Evolutionary conservation across 2,329 filamentous ascomycete genomes (phyloP).

Genomic region (Westerdykella aurantiaca): DNA sequence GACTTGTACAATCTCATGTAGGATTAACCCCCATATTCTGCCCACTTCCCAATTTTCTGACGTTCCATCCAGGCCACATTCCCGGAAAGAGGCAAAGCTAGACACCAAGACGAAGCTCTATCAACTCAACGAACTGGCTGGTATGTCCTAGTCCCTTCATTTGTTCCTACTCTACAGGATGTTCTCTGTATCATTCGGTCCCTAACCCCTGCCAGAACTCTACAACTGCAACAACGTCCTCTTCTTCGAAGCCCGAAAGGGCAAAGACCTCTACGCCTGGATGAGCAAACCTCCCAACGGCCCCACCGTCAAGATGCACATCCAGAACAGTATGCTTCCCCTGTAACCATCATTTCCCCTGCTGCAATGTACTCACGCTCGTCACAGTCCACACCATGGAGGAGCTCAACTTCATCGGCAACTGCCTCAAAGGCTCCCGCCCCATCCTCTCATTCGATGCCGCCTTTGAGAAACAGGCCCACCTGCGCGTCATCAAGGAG

Average conservation of each 20-base stretch:
- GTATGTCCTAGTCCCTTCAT: constrained; percentile 9
- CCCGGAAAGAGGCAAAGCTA: constrained; percentile 90
- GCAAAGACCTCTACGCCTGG: constrained; percentile 91
- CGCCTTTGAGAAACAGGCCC: constrained; percentile 73
- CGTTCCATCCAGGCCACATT: constrained; percentile 57
- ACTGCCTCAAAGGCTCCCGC: constrained; percentile 88
- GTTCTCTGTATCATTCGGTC: constrained; percentile 60
- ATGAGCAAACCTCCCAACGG: constrained; percentile 85
- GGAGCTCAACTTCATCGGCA: constrained; percentile 92
- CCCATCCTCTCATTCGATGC: constrained; percentile 89
- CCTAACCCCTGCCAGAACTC: constrained; percentile 46
- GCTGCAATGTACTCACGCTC: constrained; percentile 36
- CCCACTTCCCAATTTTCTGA: not conserved
- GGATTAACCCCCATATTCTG: constrained; percentile 1
- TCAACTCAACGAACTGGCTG: constrained; percentile 39
- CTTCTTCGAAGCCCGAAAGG: constrained; percentile 93
- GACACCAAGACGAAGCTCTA: constrained; percentile 85
- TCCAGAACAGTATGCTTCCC: constrained; percentile 60
- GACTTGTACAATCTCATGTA: constrained; percentile 77
- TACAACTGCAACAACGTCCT: constrained; percentile 94
- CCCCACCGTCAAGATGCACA: constrained; percentile 67
- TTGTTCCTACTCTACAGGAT: not conserved
- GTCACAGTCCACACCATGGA: constrained; percentile 80
- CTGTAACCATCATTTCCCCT: not conserved
- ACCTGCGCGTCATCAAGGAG: constrained; percentile 80